Evolutionary conservation across 768 basidiomycete genomes (phyloP).

Genomic region (Leccinum arenicola): DNA sequence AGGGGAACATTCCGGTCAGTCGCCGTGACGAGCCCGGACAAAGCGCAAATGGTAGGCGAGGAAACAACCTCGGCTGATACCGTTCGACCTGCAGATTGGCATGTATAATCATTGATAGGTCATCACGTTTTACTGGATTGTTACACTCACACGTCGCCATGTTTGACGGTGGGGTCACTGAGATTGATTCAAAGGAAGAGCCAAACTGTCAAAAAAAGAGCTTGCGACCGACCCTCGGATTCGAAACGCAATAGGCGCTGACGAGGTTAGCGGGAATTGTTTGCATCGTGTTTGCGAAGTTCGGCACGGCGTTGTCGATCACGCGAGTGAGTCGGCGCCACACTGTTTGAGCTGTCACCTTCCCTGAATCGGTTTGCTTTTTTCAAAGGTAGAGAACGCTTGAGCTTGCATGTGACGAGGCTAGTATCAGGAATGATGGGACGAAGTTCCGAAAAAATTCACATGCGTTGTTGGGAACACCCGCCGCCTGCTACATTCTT

Average conservation of each 20-base stretch:
- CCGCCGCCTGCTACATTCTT: neutral
- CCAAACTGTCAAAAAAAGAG: neutral
- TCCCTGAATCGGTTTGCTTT: neutral
- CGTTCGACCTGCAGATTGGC: neutral
- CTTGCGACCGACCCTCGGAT: neutral
- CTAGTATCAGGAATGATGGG: neutral
- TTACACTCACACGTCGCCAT: neutral
- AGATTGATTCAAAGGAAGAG: neutral
- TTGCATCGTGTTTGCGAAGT: neutral
- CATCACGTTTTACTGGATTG: neutral
- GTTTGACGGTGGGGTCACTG: constrained; percentile 2
- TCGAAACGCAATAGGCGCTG: constrained; percentile 3
- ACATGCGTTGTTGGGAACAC: constrained; percentile 20
- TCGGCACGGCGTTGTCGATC: neutral
- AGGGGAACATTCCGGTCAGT: neutral
- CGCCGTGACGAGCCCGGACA: neutral
- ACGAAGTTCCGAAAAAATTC: neutral
- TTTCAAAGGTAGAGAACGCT: neutral
- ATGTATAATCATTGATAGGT: neutral
- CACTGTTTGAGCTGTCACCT: neutral
- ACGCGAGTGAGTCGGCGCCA: constrained; percentile 5
- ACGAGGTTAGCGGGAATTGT: neutral
- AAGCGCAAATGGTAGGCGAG: neutral
- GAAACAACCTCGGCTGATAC: neutral
- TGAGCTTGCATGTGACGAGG: neutral